A percentile compares a stretch with the other conserved stretches of the same genome.
Evolutionary conservation across 1,284 basidiomycete genomes (phyloP).

Genomic region (Veloboletus limbatus): DNA sequence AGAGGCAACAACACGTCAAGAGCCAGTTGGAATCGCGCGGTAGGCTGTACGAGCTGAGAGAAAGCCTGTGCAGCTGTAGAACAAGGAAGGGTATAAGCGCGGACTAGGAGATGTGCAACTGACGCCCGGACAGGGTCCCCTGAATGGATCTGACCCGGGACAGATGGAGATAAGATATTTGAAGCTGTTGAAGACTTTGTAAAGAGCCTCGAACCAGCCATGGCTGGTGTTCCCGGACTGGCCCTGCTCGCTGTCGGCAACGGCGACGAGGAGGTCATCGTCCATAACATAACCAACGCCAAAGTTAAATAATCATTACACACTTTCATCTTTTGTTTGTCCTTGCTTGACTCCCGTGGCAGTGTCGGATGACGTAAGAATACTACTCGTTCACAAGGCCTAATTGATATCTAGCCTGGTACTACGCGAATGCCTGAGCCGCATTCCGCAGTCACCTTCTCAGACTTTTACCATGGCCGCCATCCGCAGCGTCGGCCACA

Average conservation of each 20-base stretch:
- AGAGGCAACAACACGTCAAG: slow-evolving; percentile 72
- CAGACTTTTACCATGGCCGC: slow-evolving; percentile 8
- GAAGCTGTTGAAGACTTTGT: slow-evolving; percentile 25
- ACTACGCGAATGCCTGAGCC: background rate
- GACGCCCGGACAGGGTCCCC: slow-evolving; percentile 44
- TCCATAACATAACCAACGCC: slow-evolving; percentile 30
- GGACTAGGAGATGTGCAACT: slow-evolving; percentile 59
- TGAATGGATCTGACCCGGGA: slow-evolving; percentile 34
- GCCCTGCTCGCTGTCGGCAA: slow-evolving; percentile 32
- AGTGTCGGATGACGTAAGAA: background rate
- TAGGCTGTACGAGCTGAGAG: slow-evolving; percentile 65
- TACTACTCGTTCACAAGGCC: background rate
- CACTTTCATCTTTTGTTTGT: slow-evolving; percentile 13
- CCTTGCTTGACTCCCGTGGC: slow-evolving; percentile 24
- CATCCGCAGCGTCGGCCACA: background rate
- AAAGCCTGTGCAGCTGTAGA: slow-evolving; percentile 71
- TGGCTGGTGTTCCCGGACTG: slow-evolving; percentile 20
- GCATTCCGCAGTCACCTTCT: slow-evolving; percentile 7
- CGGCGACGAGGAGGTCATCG: slow-evolving; percentile 34
- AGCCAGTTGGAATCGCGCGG: slow-evolving; percentile 71
- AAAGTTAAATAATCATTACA: background rate
- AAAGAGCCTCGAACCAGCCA: slow-evolving; percentile 35
- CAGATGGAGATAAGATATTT: slow-evolving; percentile 27
- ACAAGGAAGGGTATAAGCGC: slow-evolving; percentile 65
- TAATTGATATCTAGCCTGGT: background rate